Base-by-base conservation (phyloP, 192 early-diverging fungal genomes). In the Umbelopsis vinacea region DNA sequence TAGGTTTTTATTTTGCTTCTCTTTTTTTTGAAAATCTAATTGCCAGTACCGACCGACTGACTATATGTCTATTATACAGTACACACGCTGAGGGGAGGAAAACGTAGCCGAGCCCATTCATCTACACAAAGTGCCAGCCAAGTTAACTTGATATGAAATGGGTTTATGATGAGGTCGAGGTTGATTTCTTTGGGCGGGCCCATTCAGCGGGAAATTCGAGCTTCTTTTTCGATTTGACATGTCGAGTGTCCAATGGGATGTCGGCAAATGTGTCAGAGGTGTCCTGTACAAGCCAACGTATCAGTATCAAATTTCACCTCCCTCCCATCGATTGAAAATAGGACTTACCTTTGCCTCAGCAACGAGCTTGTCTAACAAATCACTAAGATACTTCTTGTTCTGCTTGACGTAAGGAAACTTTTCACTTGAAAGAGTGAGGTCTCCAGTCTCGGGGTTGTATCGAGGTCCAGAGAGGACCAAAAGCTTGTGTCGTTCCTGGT, bases 161-260 rank as follows among this genome's bases (percentile, higher is more conserved):
- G 24, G 24, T 63, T n/a, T 37, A 63, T 19, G 57, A 37, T 37
- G 26, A 63, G 23, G 57, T 29, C 11, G 57, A 17, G 7, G 57
- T 37, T 19, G 33, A 19, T 12, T 63, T 63, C 57, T 63, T 63
- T 37, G 84, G 84, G 17, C 87, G 85, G 48, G 82, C 79, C 89
- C 89, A 91, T 60, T 88, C 85, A 70, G 85, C 79, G 2, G 89
- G 89, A 71, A 91, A 91, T 26, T 83, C 80, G 22, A 91, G 73
- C 67, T 78, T 81, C 66, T 81, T 76, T 71, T 80, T 83, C 10
- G 80, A 74, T 48, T 52, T 76, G 53, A 84, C 78, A 73, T 91
- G 81, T 71, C 82, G 81, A 76, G 88, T 70, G 66, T 89, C 82
- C 60, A 91, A 70, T 46, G 86, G 86, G 40, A 91, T 75, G 68